phyloP scores from a whole-genome alignment of 257 asterid genomes.

The Solanum sejunctum region DNA sequence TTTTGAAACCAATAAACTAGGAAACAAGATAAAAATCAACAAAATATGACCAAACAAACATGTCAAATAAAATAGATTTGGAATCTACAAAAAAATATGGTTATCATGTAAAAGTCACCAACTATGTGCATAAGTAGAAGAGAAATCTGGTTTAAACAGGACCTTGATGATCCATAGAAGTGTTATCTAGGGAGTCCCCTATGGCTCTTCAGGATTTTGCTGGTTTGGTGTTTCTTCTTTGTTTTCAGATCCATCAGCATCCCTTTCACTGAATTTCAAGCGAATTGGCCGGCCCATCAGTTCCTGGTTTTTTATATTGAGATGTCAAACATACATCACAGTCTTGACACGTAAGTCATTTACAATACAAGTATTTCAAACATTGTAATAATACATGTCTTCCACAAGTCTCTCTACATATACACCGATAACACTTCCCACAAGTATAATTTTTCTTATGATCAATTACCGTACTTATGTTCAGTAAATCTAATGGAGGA shows the following conservation, averaged over 20 bases:
- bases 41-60: neutral
- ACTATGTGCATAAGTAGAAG: neutral
- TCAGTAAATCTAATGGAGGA: neutral
- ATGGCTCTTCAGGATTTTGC: slow-evolving; percentile 19
- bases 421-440: neutral
- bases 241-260: slow-evolving; percentile 19
- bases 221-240: slow-evolving; percentile 11
- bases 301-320: slow-evolving; percentile 30
- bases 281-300: slow-evolving; percentile 61
- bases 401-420: neutral
- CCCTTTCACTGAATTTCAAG: slow-evolving; percentile 53
- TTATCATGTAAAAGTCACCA: neutral
- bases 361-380: neutral
- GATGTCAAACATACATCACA: neutral
- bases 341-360: neutral
- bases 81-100: neutral
- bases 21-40: neutral
- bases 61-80: neutral
- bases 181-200: neutral
- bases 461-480: neutral
- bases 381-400: neutral
- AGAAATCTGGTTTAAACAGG: neutral
- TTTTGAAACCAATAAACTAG: neutral
- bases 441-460: neutral
- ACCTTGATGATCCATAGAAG: slow-evolving; percentile 4